Base-by-base conservation (phyloP, 495 filamentous ascomycete genomes). In the Trichoderma erinaceum region DNA sequence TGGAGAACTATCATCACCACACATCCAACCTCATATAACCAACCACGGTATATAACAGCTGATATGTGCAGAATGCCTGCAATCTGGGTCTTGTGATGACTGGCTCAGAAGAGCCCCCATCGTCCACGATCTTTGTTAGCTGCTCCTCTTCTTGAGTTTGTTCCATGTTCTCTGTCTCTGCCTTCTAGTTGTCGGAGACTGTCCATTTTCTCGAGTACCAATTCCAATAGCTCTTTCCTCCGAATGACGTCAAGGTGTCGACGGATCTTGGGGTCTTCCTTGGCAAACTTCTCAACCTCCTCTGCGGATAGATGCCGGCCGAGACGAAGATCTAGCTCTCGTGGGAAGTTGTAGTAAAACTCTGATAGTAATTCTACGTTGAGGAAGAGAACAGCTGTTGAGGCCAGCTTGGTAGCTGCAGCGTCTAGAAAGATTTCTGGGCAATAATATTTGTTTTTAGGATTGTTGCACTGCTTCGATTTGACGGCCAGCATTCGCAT, bases 341-440 rank as follows among this genome's bases (percentile, higher is more conserved):
- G 85, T 0, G 95, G 95, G 80, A 99, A 99, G 74, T 94, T 89
- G 75, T 96, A 93, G 80, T 97, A 97, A 73, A 98, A 99, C 74
- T 98, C 96, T 5, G 91, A 92, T 50, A 99, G 84, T 32, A 99
- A 85, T 80, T 99, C 95, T 44, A 97, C 96, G 71, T 99, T 97
- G 12, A 99, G 86, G 83, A 99, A 99, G 0, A 99, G 86, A 12
- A 98, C 96, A 13, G 95, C 94, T 0, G 94, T 98, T 4, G 91
- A 88, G 18, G 93, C 93, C 67, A 99, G 88, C 78, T 98, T 97
- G 73, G 96, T 91, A 38, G 95, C 92, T 13, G 97, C 95, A 12
- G 96, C 91, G 75, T 99, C 95, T 35, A 99, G 87, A 83, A 99
- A 98, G 68, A 98, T 84, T 77, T 99, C 95, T 0, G 95, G 95